Evolutionary conservation across 169 alveolate genomes (phyloP), one percentile per base, ranked within the genome.

Genomic region (Fabrea salina): DNA sequence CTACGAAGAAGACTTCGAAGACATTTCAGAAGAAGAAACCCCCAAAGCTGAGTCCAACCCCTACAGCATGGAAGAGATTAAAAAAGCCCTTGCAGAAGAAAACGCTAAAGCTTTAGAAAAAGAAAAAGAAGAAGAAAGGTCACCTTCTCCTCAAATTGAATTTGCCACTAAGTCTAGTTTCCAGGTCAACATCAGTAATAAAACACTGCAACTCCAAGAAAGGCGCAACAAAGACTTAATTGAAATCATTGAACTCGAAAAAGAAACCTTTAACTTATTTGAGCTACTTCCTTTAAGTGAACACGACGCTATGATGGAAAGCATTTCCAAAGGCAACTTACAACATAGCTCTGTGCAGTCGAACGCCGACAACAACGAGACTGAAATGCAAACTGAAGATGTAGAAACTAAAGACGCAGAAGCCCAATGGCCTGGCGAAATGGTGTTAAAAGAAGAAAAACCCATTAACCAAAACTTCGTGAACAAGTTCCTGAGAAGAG

Each of bases 1-100:
- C 16, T 64, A 64, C 41, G 75, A 64, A 64, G 75, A 64, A 64
- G 75, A 64, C 30, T 64, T 64, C 54, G 75, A 61, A 35, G 51
- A 22, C 1, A n/a, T 61, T 13, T 47, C n/a, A 64, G 75, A 64
- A 41, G 75, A 64, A 64, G 57, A 33, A 37, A 33, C 35, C 75
- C 19, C 27, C 7, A 59, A 16, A 22, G 16, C 75, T 56, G 7
- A 22, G 43, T 4, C 39, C 75, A 37, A 64, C 4, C 43, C 27
- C 39, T 32, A 19, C 30, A 3, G n/a, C 49, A 19, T 64, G 33
- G 57, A 35, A 16, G 37, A 19, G 33, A 16, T 64, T 16, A 64
- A 64, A 64, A 32, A 33, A 35, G 75, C 6, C 16, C 16, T 64
- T 1, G 75, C 2, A n/a, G 25, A 37, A 5, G 57, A 64, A 37